Base-by-base conservation (phyloP, 2,329 filamentous ascomycete genomes). In the Diaporthe ampelina region DNA sequence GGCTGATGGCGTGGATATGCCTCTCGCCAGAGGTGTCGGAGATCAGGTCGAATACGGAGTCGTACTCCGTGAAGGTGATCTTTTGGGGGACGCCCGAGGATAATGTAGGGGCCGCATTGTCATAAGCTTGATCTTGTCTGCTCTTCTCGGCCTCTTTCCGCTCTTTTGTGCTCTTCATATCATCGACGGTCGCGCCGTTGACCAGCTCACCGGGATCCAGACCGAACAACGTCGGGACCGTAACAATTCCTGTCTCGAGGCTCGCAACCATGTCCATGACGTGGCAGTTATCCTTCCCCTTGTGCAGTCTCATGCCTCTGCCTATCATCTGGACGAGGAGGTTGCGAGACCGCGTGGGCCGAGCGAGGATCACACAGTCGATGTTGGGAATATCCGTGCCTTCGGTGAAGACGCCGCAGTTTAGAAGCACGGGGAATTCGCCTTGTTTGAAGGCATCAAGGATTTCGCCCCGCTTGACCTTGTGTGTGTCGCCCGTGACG, bases 341-440 rank as follows among this genome's bases (percentile, higher is more conserved):
- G 78, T 98, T 98, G n/a, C 94, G 91, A 21, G 97, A 98, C 78
- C 93, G 92, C 1, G 97, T 99, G 0, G 97, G 97, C 32, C 97
- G 88, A 4, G 94, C 95, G 11, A 99, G 88, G 11, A 99, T 81
- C 32, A 99, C 91, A 80, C 97, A 98, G 84, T 99, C 97, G 77
- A 99, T 94, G 81, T 97, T 98, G 8, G 97, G 97, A 43, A 99
- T 98, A 80, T 99, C 97, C 0, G 97, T 99, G 2, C 97, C 97
- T 85, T 99, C 97, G 0, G 96, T 98, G 80, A 98, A 98, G 54
- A 99, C 94, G 11, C 95, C 95, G 80, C 97, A 98, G 81, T 99
- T 99, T 69, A 99, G 85, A 19, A 99, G 88, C 0, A 99, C 94
- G 0, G 95, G 94, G 76, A 94, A 98, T 57, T 95, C 90, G 10